A percentile compares a stretch with the other conserved stretches of the same genome.
Conservation (phyloP, 2,329 filamentous ascomycete species). For the Paraconiothyrium sp. region DNA sequence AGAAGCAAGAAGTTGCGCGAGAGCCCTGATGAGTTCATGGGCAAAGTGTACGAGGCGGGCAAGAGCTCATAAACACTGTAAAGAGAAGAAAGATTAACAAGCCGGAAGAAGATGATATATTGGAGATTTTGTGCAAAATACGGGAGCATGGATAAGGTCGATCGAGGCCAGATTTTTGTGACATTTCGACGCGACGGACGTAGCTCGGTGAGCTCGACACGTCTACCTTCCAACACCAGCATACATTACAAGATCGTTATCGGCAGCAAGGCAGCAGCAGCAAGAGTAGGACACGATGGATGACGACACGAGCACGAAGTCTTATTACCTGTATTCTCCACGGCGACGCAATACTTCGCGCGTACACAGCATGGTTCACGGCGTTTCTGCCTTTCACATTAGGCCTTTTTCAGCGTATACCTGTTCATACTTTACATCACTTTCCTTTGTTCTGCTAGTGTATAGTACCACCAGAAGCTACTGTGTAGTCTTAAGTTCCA, state of each 20-base stretch:
- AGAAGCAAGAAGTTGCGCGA: constrained; percentile 28
- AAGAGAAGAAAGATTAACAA: background rate
- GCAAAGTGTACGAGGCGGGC: constrained; percentile 45
- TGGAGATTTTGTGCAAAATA: constrained; percentile 7
- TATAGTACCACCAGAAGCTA: background rate
- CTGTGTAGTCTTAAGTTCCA: constrained; percentile 18
- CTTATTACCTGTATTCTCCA: constrained; percentile 2
- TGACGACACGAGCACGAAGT: constrained; percentile 13
- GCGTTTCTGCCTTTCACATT: background rate
- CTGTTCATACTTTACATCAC: constrained; percentile 3
- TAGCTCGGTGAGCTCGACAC: background rate
- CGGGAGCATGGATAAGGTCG: background rate
- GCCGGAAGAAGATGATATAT: background rate
- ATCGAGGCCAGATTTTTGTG: background rate
- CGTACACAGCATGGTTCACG: background rate
- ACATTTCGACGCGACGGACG: background rate
- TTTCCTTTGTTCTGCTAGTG: constrained; percentile 3
- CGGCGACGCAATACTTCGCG: background rate
- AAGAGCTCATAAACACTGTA: constrained; percentile 28
- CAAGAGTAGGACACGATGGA: constrained; percentile 6
- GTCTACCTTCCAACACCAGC: background rate
- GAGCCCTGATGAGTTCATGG: constrained; percentile 45
- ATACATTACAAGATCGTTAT: background rate
- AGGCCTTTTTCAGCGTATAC: constrained; percentile 3
- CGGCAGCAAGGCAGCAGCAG: background rate